Evolutionary conservation across 805 yeast species (phyloP), one percentile per base, ranked within the genome.

Genomic region (Peterozyma xylosa): DNA sequence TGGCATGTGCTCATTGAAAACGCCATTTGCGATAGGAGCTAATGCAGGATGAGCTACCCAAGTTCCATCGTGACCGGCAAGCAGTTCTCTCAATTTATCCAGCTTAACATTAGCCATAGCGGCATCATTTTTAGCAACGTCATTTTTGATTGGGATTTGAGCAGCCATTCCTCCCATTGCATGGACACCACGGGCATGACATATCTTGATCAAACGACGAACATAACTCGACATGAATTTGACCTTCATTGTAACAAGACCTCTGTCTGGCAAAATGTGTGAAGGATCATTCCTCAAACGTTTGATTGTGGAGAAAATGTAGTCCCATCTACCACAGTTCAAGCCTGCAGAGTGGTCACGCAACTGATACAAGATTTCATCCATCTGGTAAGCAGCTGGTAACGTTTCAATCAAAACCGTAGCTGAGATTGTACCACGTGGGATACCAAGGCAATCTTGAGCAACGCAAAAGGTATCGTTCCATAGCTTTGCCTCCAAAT

Each of bases 121-220:
- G 40, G 68, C 65, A n/a, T 35, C 37, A 17, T 35, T 35, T 11
- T 13, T 15, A 32, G 15, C 34, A 32, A 72, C 67, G 56, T 85
- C 89, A 50, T 76, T 71, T 62, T 84, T 84, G 65, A 84, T 84
- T 50, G 93, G 91, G 54, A 85, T 82, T 52, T 83, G 86, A 4
- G 91, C 91, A 51, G 93, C 91, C 95, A 85, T 85, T 53, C 95
- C 95, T 54, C 95, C 93, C 80, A 85, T 82, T 15, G 91, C 91
- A 58, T 84, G 90, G 37, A 84, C 91, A 49, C 82, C 84, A 66
- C 91, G 74, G 55, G 76, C 71, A 60, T 85, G 95, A 63, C 88
- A 81, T 38, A 79, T 76, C 60, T 80, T 73, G 52, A 85, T 86
- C 61, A 85, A 70, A 55, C 81, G 73, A 53, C 78, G 78, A 43